phyloP scores from a whole-genome alignment of 2,329 filamentous ascomycete genomes.

The Aspergillus floridensis region DNA sequence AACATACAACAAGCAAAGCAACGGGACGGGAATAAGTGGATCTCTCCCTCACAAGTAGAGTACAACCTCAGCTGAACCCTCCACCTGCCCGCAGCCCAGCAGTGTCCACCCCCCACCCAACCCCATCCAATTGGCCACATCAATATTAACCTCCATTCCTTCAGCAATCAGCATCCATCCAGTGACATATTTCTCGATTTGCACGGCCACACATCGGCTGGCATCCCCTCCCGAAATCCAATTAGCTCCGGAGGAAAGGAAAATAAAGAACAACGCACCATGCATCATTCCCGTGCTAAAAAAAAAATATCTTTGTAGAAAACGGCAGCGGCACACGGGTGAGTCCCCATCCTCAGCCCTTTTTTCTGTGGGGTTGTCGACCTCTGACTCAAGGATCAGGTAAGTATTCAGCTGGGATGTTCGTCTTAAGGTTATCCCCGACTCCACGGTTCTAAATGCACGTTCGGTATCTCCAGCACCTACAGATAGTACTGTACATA shows the following conservation, averaged over 20 bases:
- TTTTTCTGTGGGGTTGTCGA: background rate
- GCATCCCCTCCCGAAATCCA: background rate
- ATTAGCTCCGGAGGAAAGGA: background rate
- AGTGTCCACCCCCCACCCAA: background rate
- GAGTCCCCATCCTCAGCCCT: background rate
- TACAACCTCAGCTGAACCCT: constrained; percentile 14
- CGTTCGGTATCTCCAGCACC: constrained; percentile 14
- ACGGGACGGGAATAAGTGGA: background rate
- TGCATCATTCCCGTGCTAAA: background rate
- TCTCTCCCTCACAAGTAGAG: background rate
- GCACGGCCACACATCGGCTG: background rate
- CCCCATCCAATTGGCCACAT: background rate
- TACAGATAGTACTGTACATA: background rate
- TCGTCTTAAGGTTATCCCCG: background rate
- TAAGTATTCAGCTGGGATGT: constrained; percentile 18
- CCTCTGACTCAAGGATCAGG: background rate
- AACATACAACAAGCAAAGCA: background rate
- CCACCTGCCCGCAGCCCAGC: background rate
- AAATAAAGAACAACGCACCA: background rate
- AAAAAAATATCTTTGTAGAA: background rate
- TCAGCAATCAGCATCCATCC: background rate
- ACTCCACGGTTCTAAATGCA: background rate
- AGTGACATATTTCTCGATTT: background rate
- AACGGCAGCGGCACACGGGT: no score
- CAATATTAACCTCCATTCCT: constrained; percentile 1